These are phyloP conservation scores for Spathaspora arborariae DNA, from an alignment of 805 yeast species.

Conservation along the genomic window DNA sequence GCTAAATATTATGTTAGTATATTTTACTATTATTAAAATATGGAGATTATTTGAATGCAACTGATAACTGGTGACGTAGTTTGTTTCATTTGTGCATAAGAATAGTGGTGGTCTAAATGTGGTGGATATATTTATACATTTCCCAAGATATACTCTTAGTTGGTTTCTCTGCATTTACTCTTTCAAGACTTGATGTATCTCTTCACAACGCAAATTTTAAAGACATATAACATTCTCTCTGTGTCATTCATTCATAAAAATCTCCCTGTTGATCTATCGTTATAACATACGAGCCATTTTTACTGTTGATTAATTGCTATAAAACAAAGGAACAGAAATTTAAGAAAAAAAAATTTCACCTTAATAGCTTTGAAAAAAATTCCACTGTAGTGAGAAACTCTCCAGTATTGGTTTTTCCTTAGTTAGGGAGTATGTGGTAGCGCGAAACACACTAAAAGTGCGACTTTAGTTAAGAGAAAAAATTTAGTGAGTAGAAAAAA, in stretches of 20 bases:
- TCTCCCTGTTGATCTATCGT: constrained; percentile 1
- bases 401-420: not conserved
- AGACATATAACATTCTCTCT: too few relatives aligned
- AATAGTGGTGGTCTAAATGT: not conserved
- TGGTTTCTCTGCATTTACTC: too few relatives aligned
- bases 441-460: not conserved
- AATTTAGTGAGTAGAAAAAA: not conserved
- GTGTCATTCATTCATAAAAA: not conserved
- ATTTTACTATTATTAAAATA: not conserved
- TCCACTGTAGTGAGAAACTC: not conserved
- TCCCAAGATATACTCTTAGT: too few relatives aligned
- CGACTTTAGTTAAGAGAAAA: not conserved
- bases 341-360: constrained; percentile 8
- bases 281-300: constrained; percentile 11
- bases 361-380: not conserved
- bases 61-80: not conserved
- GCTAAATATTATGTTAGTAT: constrained; percentile 30
- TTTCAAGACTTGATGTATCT: too few relatives aligned
- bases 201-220: too few relatives aligned
- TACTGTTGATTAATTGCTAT: constrained; percentile 5
- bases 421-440: not conserved
- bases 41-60: not conserved
- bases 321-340: constrained; percentile 2
- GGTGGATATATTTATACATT: too few relatives aligned
- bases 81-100: too few relatives aligned